Base-by-base conservation (phyloP, 1,139 yeast species). In the Spathaspora jeffriesii region DNA sequence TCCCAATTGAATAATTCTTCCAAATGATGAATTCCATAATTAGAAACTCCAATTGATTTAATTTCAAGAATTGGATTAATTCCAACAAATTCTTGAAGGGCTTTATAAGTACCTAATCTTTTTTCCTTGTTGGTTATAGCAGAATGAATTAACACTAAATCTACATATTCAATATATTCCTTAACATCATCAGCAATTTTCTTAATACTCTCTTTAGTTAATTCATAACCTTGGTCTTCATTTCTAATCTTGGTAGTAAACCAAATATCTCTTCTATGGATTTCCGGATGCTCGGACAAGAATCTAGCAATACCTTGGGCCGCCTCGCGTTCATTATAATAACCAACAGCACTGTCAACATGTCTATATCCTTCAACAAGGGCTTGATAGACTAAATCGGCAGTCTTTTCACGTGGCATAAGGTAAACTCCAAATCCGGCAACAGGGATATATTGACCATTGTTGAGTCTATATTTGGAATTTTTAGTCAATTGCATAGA, bases 341-440 rank as follows among this genome's bases (percentile, higher is more conserved):
- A 87, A 27, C 64, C 62, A 71, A 57, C 56, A 48, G 76, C 73
- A 43, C 67, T 52, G 58, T 73, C 68, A 53, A 73, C 70, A 55
- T 85, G 91, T 53, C 95, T 78, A 61, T 86, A 87, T 0, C 96
- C 96, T 22, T 63, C 70, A 31, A 73, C 70, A 56, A 88, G 71
- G 1, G 81, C 80, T 20, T 64, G 55, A 53, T 69, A 67, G 2
- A 71, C 74, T 38, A 65, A 56, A 5, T 62, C 64, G 22, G 49
- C 50, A 22, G 74, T 60, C 13, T 63, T 61, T 1, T 53, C 53
- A 3, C 47, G 49, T 1, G 71, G 63, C 23, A 71, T 51, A 27
- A 52, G 56, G 56, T 64, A 72, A 25, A 66, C 64, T 3, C 79
- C 78, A 49, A 57, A 71, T 5, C 73, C 78, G 28, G 73, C 61